phyloP scores from a whole-genome alignment of 176 grass and related monocot species.

The Zea mays region DNA sequence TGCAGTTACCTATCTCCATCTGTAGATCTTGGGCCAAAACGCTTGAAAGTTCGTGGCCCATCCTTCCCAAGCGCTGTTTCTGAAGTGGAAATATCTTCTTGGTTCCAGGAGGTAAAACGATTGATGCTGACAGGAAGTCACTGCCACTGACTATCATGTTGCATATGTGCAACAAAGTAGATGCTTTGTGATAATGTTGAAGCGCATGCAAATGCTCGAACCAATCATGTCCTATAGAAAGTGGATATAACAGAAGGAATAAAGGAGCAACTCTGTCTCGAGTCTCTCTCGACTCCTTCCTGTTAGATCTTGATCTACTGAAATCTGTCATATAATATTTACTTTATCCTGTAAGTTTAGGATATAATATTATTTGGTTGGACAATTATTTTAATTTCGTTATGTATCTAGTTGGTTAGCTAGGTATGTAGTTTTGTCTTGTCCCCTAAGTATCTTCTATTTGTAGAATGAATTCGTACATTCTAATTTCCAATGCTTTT shows the following conservation, averaged over 20 bases:
- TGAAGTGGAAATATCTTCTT: conserved; percentile 44
- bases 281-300: conserved; percentile 22
- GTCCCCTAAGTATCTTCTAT: conserved; percentile 36
- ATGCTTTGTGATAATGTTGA: conserved; percentile 52
- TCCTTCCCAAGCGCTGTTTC: conserved; percentile 43
- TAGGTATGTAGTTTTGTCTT: conserved; percentile 36
- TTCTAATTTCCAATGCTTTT: conserved; percentile 29
- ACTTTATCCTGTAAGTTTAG: conserved; percentile 12
- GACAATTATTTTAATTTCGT: conserved; percentile 10
- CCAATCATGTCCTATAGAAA: conserved; percentile 37
- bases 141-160: conserved; percentile 34
- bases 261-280: conserved; percentile 39
- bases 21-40: conserved; percentile 52
- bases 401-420: conserved; percentile 20
- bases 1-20: conserved; percentile 39
- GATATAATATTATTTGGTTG: conserved; percentile 15
- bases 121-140: conserved; percentile 43
- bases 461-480: conserved; percentile 40
- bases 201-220: conserved; percentile 45
- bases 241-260: conserved; percentile 48
- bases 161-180: conserved; percentile 51
- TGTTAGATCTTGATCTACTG: conserved; percentile 22
- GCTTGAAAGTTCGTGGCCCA: conserved; percentile 61
- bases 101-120: conserved; percentile 39
- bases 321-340: conserved; percentile 34